Percentiles rank a stretch among this genome's conserved stretches.
Conservation (phyloP, 208 protist genomes). For the Crithidia thermophila region DNA sequence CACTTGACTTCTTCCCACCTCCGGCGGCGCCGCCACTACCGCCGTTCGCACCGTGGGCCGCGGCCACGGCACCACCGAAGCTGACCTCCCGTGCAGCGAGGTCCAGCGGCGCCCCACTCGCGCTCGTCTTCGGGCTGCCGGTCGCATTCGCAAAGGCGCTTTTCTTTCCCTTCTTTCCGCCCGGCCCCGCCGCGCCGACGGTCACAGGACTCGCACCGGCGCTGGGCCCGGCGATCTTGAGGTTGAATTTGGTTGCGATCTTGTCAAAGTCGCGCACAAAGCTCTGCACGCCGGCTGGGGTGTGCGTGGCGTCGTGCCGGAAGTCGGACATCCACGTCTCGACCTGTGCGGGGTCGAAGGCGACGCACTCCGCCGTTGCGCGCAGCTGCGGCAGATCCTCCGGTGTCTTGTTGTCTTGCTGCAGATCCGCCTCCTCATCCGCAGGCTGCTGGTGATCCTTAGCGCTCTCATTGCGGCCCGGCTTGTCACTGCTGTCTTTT, state of each 20-base stretch:
- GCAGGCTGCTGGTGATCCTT: neutral
- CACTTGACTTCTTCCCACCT: slow-evolving; percentile 19
- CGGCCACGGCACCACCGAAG: slow-evolving; percentile 12
- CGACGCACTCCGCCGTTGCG: slow-evolving; percentile 28
- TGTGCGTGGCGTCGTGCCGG: slow-evolving; percentile 33
- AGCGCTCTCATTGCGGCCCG: no score
- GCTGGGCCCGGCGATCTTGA: slow-evolving; percentile 6
- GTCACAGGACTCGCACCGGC: neutral
- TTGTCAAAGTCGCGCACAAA: slow-evolving; percentile 28
- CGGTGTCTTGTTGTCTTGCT: neutral
- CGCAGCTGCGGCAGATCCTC: slow-evolving; percentile 16
- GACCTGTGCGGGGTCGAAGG: slow-evolving; percentile 43
- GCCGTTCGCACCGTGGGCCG: neutral
- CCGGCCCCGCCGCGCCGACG: neutral
- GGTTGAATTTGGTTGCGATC: slow-evolving; percentile 3
- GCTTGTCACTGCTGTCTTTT: no score
- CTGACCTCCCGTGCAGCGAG: neutral
- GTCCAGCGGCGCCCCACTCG: slow-evolving; percentile 2
- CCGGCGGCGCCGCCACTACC: neutral
- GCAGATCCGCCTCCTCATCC: neutral
- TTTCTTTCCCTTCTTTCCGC: slow-evolving; percentile 11
- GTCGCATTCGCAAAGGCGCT: neutral
- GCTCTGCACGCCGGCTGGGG: slow-evolving; percentile 47
- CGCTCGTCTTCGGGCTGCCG: slow-evolving; percentile 8
- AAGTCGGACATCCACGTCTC: slow-evolving; percentile 42